phyloP scores from a whole-genome alignment of 2,329 filamentous ascomycete genomes.

The Epichloe baconii region DNA sequence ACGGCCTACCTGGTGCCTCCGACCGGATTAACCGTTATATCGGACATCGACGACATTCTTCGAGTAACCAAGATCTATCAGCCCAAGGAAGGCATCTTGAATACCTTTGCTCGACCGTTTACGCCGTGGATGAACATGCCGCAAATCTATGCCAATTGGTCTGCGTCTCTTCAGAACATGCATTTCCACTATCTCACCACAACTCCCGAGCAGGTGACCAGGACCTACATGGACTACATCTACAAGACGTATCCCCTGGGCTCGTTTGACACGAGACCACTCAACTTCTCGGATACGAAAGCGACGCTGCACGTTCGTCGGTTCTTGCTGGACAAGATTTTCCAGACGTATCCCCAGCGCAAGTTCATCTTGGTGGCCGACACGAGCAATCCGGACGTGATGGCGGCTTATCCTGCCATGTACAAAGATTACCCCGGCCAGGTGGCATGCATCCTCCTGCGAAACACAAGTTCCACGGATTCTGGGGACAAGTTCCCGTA shows the following conservation, averaged over 20 bases:
- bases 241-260: constrained; percentile 66
- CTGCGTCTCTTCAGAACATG: constrained; percentile 46
- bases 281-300: constrained; percentile 67
- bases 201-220: constrained; percentile 63
- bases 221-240: constrained; percentile 71
- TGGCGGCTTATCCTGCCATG: constrained; percentile 50
- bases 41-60: constrained; percentile 69
- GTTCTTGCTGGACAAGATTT: constrained; percentile 57
- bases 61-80: constrained; percentile 72
- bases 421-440: constrained; percentile 54
- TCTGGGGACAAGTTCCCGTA: constrained; percentile 57
- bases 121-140: constrained; percentile 70
- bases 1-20: constrained; percentile 66
- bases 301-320: constrained; percentile 60
- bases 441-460: constrained; percentile 64
- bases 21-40: constrained; percentile 57
- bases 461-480: constrained; percentile 63
- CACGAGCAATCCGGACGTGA: constrained; percentile 64
- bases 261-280: constrained; percentile 63
- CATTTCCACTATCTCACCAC: constrained; percentile 79
- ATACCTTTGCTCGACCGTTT: constrained; percentile 62
- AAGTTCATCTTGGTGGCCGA: constrained; percentile 68
- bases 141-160: constrained; percentile 65
- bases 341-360: constrained; percentile 60
- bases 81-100: constrained; percentile 60